These are phyloP conservation scores for Didymella keratinophila DNA, from an alignment of 2,329 filamentous ascomycete species.

Conservation along the genomic window DNA sequence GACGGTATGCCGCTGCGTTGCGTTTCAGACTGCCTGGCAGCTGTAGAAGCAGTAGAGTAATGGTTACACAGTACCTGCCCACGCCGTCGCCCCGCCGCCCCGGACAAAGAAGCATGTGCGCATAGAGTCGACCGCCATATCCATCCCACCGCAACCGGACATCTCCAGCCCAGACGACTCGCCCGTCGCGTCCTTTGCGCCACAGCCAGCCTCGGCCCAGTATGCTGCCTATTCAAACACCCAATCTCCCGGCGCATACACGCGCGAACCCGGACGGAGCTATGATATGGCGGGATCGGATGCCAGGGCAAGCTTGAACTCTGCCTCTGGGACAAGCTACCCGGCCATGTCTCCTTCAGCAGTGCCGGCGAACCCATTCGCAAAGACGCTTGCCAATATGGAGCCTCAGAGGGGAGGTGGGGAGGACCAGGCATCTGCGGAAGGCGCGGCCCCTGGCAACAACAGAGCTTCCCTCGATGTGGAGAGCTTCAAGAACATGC, in stretches of 20 bases:
- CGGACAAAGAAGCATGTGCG: constrained; percentile 69
- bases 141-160: constrained; percentile 46
- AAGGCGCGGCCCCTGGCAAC: constrained; percentile 34
- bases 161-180: constrained; percentile 33
- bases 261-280: constrained; percentile 29
- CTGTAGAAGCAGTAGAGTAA: constrained; percentile 45
- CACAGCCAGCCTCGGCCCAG: constrained; percentile 22
- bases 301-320: constrained; percentile 34
- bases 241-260: constrained; percentile 22
- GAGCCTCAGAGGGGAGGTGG: constrained; percentile 39
- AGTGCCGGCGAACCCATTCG: constrained; percentile 49
- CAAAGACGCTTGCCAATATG: constrained; percentile 50
- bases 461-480: constrained; percentile 69
- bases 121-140: constrained; percentile 53
- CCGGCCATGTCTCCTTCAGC: constrained; percentile 27
- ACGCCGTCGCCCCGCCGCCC: constrained; percentile 31
- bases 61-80: constrained; percentile 43
- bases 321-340: constrained; percentile 26
- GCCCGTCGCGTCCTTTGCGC: constrained; percentile 28
- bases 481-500: constrained; percentile 76
- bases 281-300: constrained; percentile 38
- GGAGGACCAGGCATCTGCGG: constrained; percentile 39
- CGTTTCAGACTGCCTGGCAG: constrained; percentile 32
- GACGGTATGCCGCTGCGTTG: constrained; percentile 45
- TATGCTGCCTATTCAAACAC: constrained; percentile 34